These are phyloP conservation scores for Zygosaccharomyces bisporus DNA, from an alignment of 805 yeast species.

Conservation along the genomic window DNA sequence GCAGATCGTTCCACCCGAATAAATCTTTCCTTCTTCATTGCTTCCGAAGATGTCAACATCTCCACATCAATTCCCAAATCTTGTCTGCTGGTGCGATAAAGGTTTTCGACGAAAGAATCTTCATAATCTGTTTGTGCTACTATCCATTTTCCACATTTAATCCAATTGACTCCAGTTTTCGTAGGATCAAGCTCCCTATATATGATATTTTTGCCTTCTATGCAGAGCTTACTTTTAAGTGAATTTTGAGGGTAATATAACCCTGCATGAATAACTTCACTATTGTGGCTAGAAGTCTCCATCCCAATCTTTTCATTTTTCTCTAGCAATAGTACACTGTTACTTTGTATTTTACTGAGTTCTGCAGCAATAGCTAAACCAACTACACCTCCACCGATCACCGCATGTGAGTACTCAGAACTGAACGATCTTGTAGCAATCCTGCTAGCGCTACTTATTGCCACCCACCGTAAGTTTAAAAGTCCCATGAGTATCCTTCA, in stretches of 20 bases:
- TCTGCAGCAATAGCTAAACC: constrained; percentile 80
- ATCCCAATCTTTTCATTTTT: constrained; percentile 61
- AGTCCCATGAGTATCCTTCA: no score
- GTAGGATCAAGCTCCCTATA: constrained; percentile 45
- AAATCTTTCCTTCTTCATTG: constrained; percentile 57
- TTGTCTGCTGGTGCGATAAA: constrained; percentile 47
- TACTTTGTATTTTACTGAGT: constrained; percentile 44
- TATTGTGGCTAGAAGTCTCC: constrained; percentile 85
- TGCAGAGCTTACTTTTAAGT: constrained; percentile 65
- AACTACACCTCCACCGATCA: constrained; percentile 82
- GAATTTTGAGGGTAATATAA: constrained; percentile 70
- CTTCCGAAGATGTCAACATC: constrained; percentile 46
- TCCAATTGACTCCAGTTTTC: constrained; percentile 51
- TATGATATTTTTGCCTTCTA: constrained; percentile 67
- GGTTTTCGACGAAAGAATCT: constrained; percentile 50
- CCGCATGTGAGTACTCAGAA: constrained; percentile 62
- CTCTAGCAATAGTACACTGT: constrained; percentile 63
- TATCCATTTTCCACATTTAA: constrained; percentile 77
- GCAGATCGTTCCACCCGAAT: constrained; percentile 59
- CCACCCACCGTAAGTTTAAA: background rate
- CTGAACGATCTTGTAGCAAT: background rate
- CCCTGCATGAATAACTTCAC: constrained; percentile 93
- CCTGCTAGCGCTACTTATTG: background rate
- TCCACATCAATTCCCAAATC: constrained; percentile 56
- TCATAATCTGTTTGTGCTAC: constrained; percentile 76